A percentile compares a stretch with the other conserved stretches of the same genome.
Conservation (phyloP, 345 rosid species). For the Salix koriyanagi region DNA sequence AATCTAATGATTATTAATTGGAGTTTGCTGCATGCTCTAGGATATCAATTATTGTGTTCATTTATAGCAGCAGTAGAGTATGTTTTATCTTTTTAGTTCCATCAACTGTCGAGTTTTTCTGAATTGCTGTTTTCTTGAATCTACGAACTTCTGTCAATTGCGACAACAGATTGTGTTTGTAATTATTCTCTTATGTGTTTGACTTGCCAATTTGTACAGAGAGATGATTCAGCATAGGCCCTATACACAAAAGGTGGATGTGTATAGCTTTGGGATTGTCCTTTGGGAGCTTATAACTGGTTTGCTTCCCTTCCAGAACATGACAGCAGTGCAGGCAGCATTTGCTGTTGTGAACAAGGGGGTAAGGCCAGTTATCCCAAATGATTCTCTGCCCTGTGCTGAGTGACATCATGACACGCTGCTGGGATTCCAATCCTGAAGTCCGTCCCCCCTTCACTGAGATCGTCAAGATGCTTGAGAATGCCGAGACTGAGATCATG, state of each 20-base stretch:
- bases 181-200: not conserved
- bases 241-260: constrained; percentile 31
- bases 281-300: constrained; percentile 32
- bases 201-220: constrained; percentile 4
- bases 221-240: constrained; percentile 36
- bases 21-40: not conserved
- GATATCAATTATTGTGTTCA: not conserved
- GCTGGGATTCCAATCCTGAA: constrained; percentile 33
- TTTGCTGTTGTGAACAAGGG: constrained; percentile 33
- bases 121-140: not conserved
- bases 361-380: constrained; percentile 23
- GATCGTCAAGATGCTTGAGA: constrained; percentile 25
- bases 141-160: not conserved
- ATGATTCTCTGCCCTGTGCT: constrained; percentile 26
- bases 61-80: not conserved
- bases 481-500: constrained; percentile 28
- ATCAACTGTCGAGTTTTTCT: not conserved
- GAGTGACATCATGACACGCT: constrained; percentile 25
- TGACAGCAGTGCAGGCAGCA: constrained; percentile 36
- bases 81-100: not conserved
- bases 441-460: constrained; percentile 25
- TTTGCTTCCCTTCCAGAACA: constrained; percentile 29
- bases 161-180: not conserved
- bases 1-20: not conserved
- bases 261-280: constrained; percentile 33